Evolutionary conservation across 1,284 basidiomycete genomes (phyloP), one percentile per base, ranked within the genome.

Genomic region (Trametes pubescens): DNA sequence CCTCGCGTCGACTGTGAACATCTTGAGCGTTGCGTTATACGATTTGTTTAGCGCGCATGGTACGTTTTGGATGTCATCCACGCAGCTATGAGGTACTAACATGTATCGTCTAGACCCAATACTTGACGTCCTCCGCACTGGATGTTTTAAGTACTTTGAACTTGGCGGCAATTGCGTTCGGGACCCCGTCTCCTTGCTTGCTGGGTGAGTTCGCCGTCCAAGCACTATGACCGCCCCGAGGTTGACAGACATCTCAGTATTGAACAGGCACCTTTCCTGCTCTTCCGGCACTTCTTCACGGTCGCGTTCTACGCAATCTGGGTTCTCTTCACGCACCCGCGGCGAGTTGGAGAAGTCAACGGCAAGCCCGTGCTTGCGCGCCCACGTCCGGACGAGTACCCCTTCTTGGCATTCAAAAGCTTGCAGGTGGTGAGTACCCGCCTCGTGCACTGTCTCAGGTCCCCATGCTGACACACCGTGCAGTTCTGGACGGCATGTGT

Each of bases 131-230:
- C 87, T 99, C 14, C 86, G 94, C 65, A 90, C 88, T 40, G 97
- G 97, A 0, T 99, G 98, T 79, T 98, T 99, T 86, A 94, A 94
- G 75, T 99, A 99, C 80, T 98, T 99, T 74, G 94, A 98, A 76
- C 84, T 87, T 8, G 97, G 97, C 24, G 98, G 97, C 0, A 89
- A 95, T 72, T 95, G 95, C 72, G 78, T 99, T 58, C 84, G 87
- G 35, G 97, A 93, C 1, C 98, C 98, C 1, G 95, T 99, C 14
- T 91, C 89, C 4, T 84, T 96, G 18, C 86, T 96, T 21, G 90
- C 93, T 22, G 94, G 87, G 93, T 94, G 74, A 38, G 35, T 52
- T 1, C 9, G n/a, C 21, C 22, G 5, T 14, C n/a, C 10, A 1
- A 13, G 21, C 8, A 5, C 34, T 2, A 18, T 37, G 8, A 22